A percentile compares a stretch with the other conserved stretches of the same genome.
These are phyloP conservation scores for Pyricularia sp. DNA, from an alignment of 2,329 filamentous ascomycete species.

Conservation along the genomic window DNA sequence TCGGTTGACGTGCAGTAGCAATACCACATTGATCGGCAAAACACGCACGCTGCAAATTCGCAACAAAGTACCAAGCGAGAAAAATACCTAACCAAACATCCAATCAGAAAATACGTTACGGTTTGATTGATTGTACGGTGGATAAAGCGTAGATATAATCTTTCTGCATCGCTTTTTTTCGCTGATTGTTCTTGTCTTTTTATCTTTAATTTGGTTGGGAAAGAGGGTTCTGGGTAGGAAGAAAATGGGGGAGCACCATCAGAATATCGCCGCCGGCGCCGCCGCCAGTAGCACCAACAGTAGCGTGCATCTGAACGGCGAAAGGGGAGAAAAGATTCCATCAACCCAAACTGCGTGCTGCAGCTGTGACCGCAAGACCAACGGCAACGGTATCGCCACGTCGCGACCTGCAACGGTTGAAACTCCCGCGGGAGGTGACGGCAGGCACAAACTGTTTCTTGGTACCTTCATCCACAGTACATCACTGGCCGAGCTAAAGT, in stretches of 20 bases:
- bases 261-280: neutral
- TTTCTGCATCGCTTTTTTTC: neutral
- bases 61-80: neutral
- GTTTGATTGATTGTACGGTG: neutral
- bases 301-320: neutral
- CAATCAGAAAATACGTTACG: neutral
- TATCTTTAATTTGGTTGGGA: neutral
- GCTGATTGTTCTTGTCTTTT: neutral
- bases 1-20: neutral
- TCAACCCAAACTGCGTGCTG: neutral
- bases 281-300: neutral
- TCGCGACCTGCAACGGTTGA: neutral
- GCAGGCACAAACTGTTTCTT: conserved; percentile 33
- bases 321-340: neutral
- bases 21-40: neutral
- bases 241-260: neutral
- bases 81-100: neutral
- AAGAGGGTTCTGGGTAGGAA: neutral
- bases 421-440: neutral
- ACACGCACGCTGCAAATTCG: neutral
- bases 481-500: conserved; percentile 36
- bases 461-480: conserved; percentile 48
- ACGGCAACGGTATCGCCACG: neutral
- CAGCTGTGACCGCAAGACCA: neutral
- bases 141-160: neutral